A percentile compares a stretch with the other conserved stretches of the same genome.
These are phyloP conservation scores for Aspergillus brunneoviolaceus DNA, from an alignment of 2,329 filamentous ascomycete species.

Conservation along the genomic window DNA sequence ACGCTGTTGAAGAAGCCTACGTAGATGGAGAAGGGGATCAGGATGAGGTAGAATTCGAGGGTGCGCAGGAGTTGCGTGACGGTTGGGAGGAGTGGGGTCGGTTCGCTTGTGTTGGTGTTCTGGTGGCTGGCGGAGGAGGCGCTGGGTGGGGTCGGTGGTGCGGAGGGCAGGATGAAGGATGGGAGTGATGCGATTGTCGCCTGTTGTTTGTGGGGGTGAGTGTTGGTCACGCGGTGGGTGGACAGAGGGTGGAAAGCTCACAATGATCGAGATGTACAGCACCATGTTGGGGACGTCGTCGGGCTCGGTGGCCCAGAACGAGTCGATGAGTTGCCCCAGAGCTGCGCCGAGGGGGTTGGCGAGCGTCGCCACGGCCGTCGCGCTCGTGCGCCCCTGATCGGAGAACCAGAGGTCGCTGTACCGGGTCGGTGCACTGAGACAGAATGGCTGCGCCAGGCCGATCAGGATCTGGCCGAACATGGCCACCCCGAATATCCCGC, in stretches of 20 bases:
- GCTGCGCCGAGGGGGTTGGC: slow-evolving; percentile 91
- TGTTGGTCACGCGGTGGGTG: background rate
- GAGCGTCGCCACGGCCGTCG: slow-evolving; percentile 79
- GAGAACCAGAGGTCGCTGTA: slow-evolving; percentile 97
- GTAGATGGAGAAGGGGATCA: slow-evolving; percentile 78
- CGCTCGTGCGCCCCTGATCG: slow-evolving; percentile 75
- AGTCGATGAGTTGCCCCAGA: slow-evolving; percentile 81
- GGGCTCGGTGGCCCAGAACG: slow-evolving; percentile 66
- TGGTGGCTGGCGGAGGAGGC: slow-evolving; percentile 58
- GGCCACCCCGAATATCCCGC: slow-evolving; percentile 70
- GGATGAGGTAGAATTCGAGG: slow-evolving; percentile 74
- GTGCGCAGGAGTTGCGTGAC: slow-evolving; percentile 58
- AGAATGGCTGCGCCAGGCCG: slow-evolving; percentile 87
- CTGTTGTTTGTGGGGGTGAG: slow-evolving; percentile 31
- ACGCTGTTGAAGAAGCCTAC: slow-evolving; percentile 93
- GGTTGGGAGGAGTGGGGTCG: slow-evolving; percentile 53
- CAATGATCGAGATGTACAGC: slow-evolving; percentile 79
- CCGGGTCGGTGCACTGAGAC: slow-evolving; percentile 80
- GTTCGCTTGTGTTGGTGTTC: slow-evolving; percentile 29
- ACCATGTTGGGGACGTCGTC: slow-evolving; percentile 75
- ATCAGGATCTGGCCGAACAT: slow-evolving; percentile 92
- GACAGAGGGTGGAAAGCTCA: slow-evolving; percentile 44
- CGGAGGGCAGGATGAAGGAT: slow-evolving; percentile 75
- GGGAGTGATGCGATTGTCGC: slow-evolving; percentile 67
- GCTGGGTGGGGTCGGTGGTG: slow-evolving; percentile 74